Base-by-base conservation (phyloP, 1,284 basidiomycete species). In the Meira miltonrushii region DNA sequence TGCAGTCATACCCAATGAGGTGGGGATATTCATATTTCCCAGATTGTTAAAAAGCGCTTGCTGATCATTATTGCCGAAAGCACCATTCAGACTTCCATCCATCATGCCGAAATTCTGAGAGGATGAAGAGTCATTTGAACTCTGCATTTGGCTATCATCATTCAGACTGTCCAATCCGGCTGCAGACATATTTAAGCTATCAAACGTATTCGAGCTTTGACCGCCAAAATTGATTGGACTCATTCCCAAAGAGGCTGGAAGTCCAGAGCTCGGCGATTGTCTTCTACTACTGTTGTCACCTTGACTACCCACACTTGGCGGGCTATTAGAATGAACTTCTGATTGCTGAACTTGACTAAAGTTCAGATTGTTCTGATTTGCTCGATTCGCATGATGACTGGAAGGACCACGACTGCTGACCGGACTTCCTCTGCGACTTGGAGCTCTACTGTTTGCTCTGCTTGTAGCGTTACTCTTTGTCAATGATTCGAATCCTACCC, bases 361-460 rank as follows among this genome's bases (percentile, higher is more conserved):
- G 19, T 56, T n/a, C n/a, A 37, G 6, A 23, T 41, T 38, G 55
- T 8, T 19, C 8, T 48, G 46, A 19, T 62, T 66, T 2, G 61
- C 58, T 41, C 67, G 67, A 46, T 66, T 70, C 23, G 50, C 56
- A 40, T 58, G 56, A 19, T 66, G 66, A 48, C 63, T 68, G 48
- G 63, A 63, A 47, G 55, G 55, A 13, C 55, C 55, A n/a, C 55
- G 55, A 46, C 23, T 49, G n/a, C 28, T 37, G 2, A 49, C 55
- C 9, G 55, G 55, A 46, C 55, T 56, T 47, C 41, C 58, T 33
- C 41, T 33, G 15, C 55, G 39, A 33, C 57, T 21, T 61, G 60
- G 54, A 50, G 61, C 47, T 61, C 64, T 60, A 57, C 68, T 71
- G n/a, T 62, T 60, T 9, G 63, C 64, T n/a, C 67, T 60, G 46